Evolutionary conservation across 2,329 filamentous ascomycete species (phyloP), one percentile per base, ranked within the genome.

Genomic region (Colletotrichum plurivorum): DNA sequence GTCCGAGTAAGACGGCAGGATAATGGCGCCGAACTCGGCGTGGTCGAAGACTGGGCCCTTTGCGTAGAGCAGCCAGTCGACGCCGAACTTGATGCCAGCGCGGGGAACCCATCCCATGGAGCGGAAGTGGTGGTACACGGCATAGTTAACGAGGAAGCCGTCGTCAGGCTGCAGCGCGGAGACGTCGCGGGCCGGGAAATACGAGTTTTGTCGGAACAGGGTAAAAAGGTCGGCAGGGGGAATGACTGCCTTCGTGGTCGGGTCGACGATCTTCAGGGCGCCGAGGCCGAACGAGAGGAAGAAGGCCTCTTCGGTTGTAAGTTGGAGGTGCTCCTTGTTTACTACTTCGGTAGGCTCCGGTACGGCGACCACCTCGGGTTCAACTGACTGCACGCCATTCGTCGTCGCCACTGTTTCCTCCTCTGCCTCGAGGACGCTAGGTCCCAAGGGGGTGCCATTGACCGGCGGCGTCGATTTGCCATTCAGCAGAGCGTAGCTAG

Each of bases 31-130:
- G 77, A 98, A 99, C 76, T 98, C 94, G 22, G 96, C 96, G 77
- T 99, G 96, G 22, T 94, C 91, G 78, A 99, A 98, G 0, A 96
- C 95, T 0, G 96, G 96, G 0, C 96, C 96, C 20, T 94, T 92
- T 65, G 94, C 91, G 81, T 99, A 99, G 8, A 99, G 87, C n/a
- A 99, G 84, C 84, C 94, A 98, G 79, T 99, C 96, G 10, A 94
- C 93, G 22, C 93, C 94, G 75, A 99, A 99, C 77, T 99, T 99
- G 78, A 97, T 91, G 43, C 96, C 97, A 5, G 93, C 90, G 15
- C 97, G 92, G 0, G 97, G 92, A 1, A 98, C 94, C 95, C 96
- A 99, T 25, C 96, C 96, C 0, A 98, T 85, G 0, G 94, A 97
- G 45, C 96, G 92, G 82, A 97, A 99, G 78, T 99, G 95, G 77